phyloP scores from a whole-genome alignment of 2,329 filamentous ascomycete genomes.

The Colletotrichum cordylinicola region DNA sequence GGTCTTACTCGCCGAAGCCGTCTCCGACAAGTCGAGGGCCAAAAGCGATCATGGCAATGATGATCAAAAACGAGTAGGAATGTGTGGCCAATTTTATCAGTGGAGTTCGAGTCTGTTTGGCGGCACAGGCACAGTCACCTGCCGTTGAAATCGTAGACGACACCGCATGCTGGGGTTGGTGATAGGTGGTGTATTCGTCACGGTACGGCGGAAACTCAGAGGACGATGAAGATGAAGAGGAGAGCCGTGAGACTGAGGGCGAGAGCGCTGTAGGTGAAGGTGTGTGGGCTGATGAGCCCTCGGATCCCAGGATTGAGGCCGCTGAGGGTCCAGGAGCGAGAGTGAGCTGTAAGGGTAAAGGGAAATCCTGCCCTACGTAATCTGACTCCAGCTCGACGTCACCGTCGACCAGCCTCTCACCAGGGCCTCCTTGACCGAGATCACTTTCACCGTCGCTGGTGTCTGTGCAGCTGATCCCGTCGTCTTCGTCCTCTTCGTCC shows the following conservation, averaged over 20 bases:
- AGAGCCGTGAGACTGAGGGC: background rate
- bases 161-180: fast-evolving
- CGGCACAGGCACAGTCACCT: background rate
- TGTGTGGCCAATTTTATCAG: fast-evolving
- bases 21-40: background rate
- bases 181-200: background rate
- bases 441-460: background rate
- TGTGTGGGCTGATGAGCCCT: background rate
- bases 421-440: background rate
- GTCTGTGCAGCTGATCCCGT: background rate
- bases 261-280: background rate
- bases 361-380: background rate
- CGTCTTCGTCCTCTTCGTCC: background rate
- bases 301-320: background rate
- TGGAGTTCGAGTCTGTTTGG: background rate
- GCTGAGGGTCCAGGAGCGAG: background rate
- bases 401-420: background rate
- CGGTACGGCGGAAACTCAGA: background rate
- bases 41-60: background rate
- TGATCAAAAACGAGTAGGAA: fast-evolving
- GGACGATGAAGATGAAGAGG: background rate
- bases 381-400: background rate
- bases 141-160: background rate
- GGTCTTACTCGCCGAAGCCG: too few relatives aligned
- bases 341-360: background rate